Evolutionary conservation across 2,329 filamentous ascomycete species (phyloP).

Genomic region (Cytospora leucostoma): DNA sequence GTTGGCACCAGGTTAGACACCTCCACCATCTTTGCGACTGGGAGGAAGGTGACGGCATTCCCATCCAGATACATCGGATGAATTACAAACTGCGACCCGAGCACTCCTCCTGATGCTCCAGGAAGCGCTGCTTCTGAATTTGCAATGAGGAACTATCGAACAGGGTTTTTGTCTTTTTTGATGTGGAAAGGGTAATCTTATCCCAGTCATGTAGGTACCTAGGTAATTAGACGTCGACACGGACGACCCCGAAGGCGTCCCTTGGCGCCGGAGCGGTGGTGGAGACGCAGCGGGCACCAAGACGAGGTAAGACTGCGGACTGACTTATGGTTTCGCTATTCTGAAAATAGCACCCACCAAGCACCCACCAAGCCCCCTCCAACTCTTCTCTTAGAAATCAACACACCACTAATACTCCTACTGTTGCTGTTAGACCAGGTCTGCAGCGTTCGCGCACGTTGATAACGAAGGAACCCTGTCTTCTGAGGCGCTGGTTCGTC

Average conservation of each 20-base stretch:
- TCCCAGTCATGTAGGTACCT: background rate
- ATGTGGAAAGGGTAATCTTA: background rate
- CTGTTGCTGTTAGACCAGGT: background rate
- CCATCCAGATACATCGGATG: background rate
- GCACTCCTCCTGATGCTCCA: no score
- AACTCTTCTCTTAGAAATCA: background rate
- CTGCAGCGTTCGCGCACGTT: background rate
- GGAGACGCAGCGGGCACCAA: conserved; percentile 15
- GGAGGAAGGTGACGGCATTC: background rate
- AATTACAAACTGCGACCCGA: no score
- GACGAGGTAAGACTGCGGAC: background rate
- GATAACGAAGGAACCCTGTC: background rate
- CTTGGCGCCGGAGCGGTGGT: conserved; percentile 21
- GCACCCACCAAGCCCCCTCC: background rate
- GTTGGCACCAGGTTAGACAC: background rate
- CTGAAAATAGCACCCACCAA: conserved; percentile 12
- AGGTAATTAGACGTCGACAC: background rate
- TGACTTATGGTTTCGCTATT: background rate
- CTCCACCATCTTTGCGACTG: background rate
- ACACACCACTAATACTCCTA: background rate
- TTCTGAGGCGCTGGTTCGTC: conserved; percentile 17
- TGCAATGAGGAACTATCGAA: background rate
- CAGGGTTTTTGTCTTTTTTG: background rate
- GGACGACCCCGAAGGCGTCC: background rate
- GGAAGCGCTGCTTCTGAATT: background rate